Evolutionary conservation across 2,329 filamentous ascomycete genomes (phyloP).

Genomic region (Diaporthe velutina): DNA sequence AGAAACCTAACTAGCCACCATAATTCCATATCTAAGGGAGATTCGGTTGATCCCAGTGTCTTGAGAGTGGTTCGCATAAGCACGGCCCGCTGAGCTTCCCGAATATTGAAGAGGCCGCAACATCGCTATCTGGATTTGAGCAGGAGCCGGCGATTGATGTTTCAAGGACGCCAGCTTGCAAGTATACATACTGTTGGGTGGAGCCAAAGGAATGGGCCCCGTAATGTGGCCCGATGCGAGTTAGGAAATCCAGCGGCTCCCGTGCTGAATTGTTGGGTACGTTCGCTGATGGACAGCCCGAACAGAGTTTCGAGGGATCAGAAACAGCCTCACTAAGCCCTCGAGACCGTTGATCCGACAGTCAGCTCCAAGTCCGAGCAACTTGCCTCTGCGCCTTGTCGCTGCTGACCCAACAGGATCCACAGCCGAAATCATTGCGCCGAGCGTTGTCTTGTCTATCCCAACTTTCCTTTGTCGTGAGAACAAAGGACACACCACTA

Average conservation of each 20-base stretch:
- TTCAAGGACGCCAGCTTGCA: no score
- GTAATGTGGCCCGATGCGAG: background rate
- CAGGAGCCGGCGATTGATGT: background rate
- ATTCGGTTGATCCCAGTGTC: background rate
- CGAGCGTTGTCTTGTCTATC: background rate
- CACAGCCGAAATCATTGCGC: background rate
- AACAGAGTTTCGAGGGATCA: background rate
- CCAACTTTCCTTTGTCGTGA: background rate
- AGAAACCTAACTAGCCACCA: background rate
- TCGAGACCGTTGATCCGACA: background rate
- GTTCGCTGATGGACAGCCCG: background rate
- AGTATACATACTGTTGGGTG: background rate
- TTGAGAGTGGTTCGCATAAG: background rate
- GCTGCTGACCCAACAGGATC: background rate
- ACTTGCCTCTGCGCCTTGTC: constrained; percentile 1
- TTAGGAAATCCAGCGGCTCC: background rate
- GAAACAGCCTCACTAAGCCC: background rate
- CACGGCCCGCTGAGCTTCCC: background rate
- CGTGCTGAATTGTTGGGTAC: background rate
- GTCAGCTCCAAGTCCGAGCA: background rate
- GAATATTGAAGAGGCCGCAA: background rate
- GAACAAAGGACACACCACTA: background rate
- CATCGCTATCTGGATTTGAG: background rate
- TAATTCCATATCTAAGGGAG: background rate
- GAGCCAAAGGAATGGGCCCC: constrained; percentile 1